Conservation (phyloP, 2,329 filamentous ascomycete genomes). For the Diaporthe capsici region DNA sequence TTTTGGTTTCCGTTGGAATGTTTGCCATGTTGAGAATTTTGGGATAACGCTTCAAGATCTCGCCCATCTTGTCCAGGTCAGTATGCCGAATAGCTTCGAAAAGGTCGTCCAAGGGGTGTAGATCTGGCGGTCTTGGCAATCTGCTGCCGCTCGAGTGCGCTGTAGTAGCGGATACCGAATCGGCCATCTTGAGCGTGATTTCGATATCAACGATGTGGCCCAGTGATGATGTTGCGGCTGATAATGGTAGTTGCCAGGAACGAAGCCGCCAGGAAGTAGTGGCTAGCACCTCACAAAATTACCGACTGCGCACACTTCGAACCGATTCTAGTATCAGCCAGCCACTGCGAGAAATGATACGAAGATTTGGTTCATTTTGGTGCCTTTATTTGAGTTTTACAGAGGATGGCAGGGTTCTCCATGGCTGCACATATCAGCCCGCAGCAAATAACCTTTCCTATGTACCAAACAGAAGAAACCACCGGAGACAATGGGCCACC, state of each 20-base stretch:
- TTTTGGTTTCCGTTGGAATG: neutral
- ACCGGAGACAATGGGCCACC: neutral
- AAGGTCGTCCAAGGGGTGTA: neutral
- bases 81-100: neutral
- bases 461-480: conserved; percentile 4
- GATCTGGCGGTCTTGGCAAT: neutral
- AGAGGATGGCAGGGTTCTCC: neutral
- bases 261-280: neutral
- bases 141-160: neutral
- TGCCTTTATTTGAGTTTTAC: neutral
- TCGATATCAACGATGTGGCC: conserved; percentile 1
- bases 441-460: neutral
- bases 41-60: neutral
- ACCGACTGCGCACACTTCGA: neutral
- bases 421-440: neutral
- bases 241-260: neutral
- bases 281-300: neutral
- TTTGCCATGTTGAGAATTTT: neutral
- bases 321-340: neutral
- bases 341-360: neutral
- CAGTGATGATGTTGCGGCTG: neutral
- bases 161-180: neutral
- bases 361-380: neutral
- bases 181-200: conserved; percentile 4
- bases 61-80: neutral